Evolutionary conservation across 345 rosid species (phyloP).

Genomic region (Raphanus raphanistrum): DNA sequence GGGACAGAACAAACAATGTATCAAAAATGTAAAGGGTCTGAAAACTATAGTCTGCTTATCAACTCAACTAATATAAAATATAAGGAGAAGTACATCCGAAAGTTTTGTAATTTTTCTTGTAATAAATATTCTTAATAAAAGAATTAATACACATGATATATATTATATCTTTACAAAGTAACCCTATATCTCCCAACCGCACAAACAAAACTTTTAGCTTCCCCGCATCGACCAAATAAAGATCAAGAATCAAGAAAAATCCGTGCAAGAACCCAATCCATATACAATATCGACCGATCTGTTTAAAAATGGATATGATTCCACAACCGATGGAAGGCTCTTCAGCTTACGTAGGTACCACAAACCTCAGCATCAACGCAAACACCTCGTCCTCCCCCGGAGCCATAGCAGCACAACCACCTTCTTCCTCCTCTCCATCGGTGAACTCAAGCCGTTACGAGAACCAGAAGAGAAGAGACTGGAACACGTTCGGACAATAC

Average conservation of each 20-base stretch:
- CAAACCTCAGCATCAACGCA: slow-evolving; percentile 35
- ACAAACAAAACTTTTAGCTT: slow-evolving; percentile 19
- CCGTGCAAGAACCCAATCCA: background rate
- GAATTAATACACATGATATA: slow-evolving; percentile 23
- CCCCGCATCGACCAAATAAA: slow-evolving; percentile 30
- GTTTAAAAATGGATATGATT: slow-evolving; percentile 31
- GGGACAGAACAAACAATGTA: slow-evolving; percentile 20
- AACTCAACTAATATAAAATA: slow-evolving; percentile 2
- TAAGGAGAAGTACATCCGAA: background rate
- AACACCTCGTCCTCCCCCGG: slow-evolving; percentile 32
- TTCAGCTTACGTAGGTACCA: slow-evolving; percentile 19
- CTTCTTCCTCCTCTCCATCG: slow-evolving; percentile 40
- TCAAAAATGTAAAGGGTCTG: slow-evolving; percentile 15
- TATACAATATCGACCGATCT: background rate
- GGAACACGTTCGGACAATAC: slow-evolving; percentile 78
- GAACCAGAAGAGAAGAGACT: slow-evolving; percentile 75
- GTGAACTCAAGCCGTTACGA: slow-evolving; percentile 59
- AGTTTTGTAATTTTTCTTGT: background rate
- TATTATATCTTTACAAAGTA: slow-evolving; percentile 14
- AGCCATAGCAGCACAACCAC: slow-evolving; percentile 29
- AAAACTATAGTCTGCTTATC: slow-evolving; percentile 29
- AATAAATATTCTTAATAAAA: background rate
- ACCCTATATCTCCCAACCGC: slow-evolving; percentile 37
- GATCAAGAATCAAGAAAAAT: slow-evolving; percentile 14
- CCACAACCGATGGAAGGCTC: slow-evolving; percentile 38